Base-by-base conservation (phyloP, 2,329 filamentous ascomycete genomes). In the Fusarium azukiicola region DNA sequence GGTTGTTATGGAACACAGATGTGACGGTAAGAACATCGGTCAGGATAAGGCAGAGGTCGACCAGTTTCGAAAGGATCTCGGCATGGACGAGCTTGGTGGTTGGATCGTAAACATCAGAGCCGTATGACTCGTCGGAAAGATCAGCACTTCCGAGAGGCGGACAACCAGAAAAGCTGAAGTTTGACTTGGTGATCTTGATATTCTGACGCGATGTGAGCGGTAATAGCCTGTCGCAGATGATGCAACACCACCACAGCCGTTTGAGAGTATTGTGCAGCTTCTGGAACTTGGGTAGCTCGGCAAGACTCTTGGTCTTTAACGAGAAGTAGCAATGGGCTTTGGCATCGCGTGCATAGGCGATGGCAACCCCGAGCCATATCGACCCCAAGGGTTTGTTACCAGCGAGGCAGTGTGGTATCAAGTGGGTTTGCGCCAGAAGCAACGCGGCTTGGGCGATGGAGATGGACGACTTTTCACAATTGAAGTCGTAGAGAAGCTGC, bases 401-500 rank as follows among this genome's bases (percentile, higher is more conserved):
- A 7, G 79, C 81, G 19, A 82, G 78, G 4, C 80, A 79, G 4
- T 81, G 81, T 0, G 81, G 81, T 6, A 83, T 83, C 3, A 83
- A 68, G 6, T 83, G 81, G 0, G 81, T 82, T n/a, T 83, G 81
- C 0, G 81, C 80, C 19, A 83, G 77, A 6, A 83, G 74, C 2
- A 83, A 63, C 1, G 81, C 77, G 3, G 81, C 80, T 32, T 83
- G 81, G 1, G 81, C 79, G n/a, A 82, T 81, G 10, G 81, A 77
- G 50, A 83, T 73, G 2, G 80, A 80, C 0, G 80, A 82, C 21
- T 78, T 80, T 61, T 83, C 81, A 67, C 76, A 79, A 8, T 79
- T 81, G 16, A 83, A 83, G 16, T 83, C 81, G 27, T 83, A 82
- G 1, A 83, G 79, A 27, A 83, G 81, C 80, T 82, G 13, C 0